These are phyloP conservation scores for Saturnispora diversa DNA, from an alignment of 805 yeast genomes.

Conservation along the genomic window DNA sequence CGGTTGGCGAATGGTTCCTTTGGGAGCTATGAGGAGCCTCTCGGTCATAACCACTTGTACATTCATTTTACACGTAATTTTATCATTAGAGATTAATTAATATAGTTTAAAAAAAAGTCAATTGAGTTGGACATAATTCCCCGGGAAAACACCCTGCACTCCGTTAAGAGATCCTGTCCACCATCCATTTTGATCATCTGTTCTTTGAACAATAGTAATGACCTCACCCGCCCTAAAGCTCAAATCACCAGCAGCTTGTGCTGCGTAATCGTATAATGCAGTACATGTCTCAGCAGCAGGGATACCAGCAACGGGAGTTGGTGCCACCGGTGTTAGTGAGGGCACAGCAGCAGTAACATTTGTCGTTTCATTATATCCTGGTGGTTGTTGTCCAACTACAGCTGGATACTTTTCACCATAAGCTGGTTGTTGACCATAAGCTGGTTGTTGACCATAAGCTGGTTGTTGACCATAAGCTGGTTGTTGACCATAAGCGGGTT, in stretches of 20 bases:
- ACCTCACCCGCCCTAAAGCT: constrained; percentile 81
- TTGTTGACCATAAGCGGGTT: constrained; percentile 31
- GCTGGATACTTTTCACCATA: too few species aligned
- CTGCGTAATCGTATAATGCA: constrained; percentile 83
- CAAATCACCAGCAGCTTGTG: constrained; percentile 91
- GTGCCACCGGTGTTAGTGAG: constrained; percentile 2
- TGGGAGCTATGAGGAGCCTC: constrained; percentile 2
- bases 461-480: constrained; percentile 24
- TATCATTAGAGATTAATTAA: not conserved
- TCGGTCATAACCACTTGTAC: constrained; percentile 13
- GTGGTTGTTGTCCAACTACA: too few species aligned
- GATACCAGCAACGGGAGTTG: constrained; percentile 27
- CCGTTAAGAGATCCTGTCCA: constrained; percentile 92
- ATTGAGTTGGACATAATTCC: constrained; percentile 82
- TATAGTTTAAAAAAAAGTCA: constrained; percentile 12
- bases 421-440: constrained; percentile 8
- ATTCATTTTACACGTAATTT: not conserved
- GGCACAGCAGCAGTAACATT: constrained; percentile 31
- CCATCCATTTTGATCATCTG: constrained; percentile 88
- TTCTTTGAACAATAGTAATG: constrained; percentile 74
- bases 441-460: constrained; percentile 19
- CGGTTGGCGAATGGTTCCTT: constrained; percentile 1
- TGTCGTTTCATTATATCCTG: constrained; percentile 30
- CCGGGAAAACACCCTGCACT: constrained; percentile 88
- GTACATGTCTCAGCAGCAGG: constrained; percentile 57